Evolutionary conservation across 306 rosid genomes (phyloP).

Genomic region (Rubus parviflorus): DNA sequence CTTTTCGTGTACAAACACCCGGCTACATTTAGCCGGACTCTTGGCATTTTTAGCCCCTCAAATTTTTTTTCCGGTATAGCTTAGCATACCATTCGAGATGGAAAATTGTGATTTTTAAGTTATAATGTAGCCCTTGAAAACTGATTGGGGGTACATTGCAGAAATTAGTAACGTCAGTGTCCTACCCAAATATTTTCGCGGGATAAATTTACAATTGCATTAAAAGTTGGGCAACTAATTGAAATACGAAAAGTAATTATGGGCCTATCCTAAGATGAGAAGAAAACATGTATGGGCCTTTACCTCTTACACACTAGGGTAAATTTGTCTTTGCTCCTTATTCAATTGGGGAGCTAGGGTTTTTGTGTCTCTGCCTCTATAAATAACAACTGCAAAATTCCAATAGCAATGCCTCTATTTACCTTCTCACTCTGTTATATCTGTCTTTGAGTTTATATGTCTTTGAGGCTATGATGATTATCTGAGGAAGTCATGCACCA

Average conservation of each 20-base stretch:
- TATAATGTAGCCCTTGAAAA: too few relatives aligned
- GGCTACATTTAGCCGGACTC: too few relatives aligned
- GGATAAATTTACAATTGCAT: too few relatives aligned
- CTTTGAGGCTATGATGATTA: conserved; percentile 57
- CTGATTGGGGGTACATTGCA: too few relatives aligned
- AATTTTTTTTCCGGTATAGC: too few relatives aligned
- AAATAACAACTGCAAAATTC: neutral
- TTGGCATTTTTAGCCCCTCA: too few relatives aligned
- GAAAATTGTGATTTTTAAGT: too few relatives aligned
- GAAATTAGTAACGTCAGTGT: too few relatives aligned
- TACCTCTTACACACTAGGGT: neutral
- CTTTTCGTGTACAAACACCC: too few relatives aligned
- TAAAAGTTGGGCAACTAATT: neutral
- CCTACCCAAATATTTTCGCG: too few relatives aligned
- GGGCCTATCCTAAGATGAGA: neutral
- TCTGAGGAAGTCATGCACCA: conserved; percentile 90
- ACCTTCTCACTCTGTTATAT: neutral
- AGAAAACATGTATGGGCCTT: neutral
- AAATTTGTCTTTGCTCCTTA: neutral
- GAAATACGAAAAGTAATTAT: neutral
- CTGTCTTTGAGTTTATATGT: neutral
- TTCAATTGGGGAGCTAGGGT: neutral
- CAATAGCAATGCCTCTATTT: neutral
- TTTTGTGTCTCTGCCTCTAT: neutral
- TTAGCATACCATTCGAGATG: too few relatives aligned